Percentiles rank a stretch among this genome's conserved stretches.
Conservation (phyloP, 2,329 filamentous ascomycete genomes). For the Pseudocercospora cruenta region DNA sequence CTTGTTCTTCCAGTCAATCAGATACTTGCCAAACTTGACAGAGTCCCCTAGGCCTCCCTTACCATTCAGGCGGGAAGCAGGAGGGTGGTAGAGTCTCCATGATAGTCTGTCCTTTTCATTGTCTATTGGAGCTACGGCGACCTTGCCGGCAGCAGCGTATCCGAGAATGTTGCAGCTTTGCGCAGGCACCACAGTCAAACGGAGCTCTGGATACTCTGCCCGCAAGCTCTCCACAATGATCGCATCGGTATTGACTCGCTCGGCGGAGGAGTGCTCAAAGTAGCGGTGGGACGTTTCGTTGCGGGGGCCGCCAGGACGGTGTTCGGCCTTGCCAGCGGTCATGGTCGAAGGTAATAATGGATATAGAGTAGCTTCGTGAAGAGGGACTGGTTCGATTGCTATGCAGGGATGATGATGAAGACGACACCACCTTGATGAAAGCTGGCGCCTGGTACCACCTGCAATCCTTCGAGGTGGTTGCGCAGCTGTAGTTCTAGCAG, state of each 20-base stretch:
- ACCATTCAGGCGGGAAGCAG: conserved; percentile 44
- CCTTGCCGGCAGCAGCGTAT: conserved; percentile 49
- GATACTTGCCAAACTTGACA: conserved; percentile 50
- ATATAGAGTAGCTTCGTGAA: neutral
- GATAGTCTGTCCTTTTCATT: conserved; percentile 45
- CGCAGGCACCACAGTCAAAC: conserved; percentile 46
- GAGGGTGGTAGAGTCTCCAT: conserved; percentile 45
- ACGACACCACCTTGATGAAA: neutral
- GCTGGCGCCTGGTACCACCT: neutral
- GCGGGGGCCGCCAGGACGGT: conserved; percentile 23
- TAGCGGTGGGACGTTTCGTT: conserved; percentile 46
- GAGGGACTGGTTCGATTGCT: neutral
- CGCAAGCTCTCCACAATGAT: conserved; percentile 51
- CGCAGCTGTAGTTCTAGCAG: neutral
- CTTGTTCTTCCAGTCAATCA: conserved; percentile 50
- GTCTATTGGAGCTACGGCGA: conserved; percentile 46
- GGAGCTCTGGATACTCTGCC: conserved; percentile 50
- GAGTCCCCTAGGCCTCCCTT: conserved; percentile 43
- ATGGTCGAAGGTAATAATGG: conserved; percentile 15
- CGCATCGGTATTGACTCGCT: conserved; percentile 49
- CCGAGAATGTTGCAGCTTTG: conserved; percentile 43
- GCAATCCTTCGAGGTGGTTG: neutral
- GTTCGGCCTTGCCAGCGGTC: conserved; percentile 19
- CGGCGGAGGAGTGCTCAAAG: conserved; percentile 48
- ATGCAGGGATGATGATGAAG: neutral